phyloP scores from a whole-genome alignment of 2,329 filamentous ascomycete species.

The Ophiostoma angusticollis region DNA sequence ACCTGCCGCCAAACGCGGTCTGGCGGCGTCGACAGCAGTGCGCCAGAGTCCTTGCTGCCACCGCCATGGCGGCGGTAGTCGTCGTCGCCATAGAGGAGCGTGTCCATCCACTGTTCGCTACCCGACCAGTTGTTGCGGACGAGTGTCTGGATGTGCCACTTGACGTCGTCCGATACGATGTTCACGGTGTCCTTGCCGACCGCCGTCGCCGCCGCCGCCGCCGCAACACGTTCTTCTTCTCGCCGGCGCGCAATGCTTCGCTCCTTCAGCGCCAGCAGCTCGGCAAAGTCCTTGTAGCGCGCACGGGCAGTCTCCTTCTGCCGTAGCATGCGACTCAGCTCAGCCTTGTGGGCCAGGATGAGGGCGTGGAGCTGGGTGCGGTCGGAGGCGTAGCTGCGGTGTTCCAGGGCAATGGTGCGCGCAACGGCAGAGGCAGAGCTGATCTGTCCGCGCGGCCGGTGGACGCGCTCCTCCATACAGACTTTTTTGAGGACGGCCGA shows the following conservation, averaged over 20 bases:
- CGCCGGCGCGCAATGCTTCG: constrained; percentile 40
- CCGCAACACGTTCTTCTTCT: constrained; percentile 7
- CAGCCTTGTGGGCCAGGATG: constrained; percentile 58
- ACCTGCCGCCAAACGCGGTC: constrained; percentile 59
- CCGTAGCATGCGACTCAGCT: constrained; percentile 45
- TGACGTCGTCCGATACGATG: constrained; percentile 29
- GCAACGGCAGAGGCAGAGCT: constrained; percentile 19
- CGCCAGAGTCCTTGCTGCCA: constrained; percentile 37
- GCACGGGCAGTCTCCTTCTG: constrained; percentile 46
- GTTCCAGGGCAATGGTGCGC: constrained; percentile 44
- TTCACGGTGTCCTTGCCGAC: constrained; percentile 14
- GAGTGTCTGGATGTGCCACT: constrained; percentile 41
- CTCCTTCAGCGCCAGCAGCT: constrained; percentile 52
- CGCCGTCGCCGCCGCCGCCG: not conserved
- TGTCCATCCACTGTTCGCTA: constrained; percentile 59
- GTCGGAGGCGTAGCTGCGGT: constrained; percentile 42
- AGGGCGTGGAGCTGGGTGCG: constrained; percentile 49
- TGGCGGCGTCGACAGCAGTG: constrained; percentile 54
- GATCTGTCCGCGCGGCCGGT: not conserved
- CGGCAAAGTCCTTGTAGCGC: constrained; percentile 50
- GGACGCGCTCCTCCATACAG: constrained; percentile 27
- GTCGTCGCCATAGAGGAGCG: constrained; percentile 54
- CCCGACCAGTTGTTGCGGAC: constrained; percentile 69
- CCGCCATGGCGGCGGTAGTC: constrained; percentile 21
- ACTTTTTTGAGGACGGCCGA: constrained; percentile 65